phyloP scores from a whole-genome alignment of 2,329 filamentous ascomycete species.

The Fusarium miscanthi region DNA sequence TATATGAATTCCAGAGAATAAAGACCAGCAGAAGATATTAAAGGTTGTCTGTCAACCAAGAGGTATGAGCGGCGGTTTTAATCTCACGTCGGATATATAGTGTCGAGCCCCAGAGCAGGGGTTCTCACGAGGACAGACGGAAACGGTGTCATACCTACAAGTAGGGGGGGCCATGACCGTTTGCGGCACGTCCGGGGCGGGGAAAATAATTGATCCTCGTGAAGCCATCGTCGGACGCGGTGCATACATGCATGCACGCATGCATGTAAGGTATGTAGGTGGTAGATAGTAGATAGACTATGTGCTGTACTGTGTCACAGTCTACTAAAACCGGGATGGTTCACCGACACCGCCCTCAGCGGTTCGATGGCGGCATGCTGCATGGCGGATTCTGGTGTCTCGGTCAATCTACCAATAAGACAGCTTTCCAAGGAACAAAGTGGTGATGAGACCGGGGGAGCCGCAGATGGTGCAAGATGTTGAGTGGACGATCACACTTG shows the following conservation, averaged over 20 bases:
- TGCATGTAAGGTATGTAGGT: conserved; percentile 1
- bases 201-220: conserved; percentile 45
- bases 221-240: conserved; percentile 45
- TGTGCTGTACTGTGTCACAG: conserved; percentile 43
- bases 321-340: conserved; percentile 42
- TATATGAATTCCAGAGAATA: conserved; percentile 10
- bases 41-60: conserved; percentile 27
- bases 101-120: conserved; percentile 38
- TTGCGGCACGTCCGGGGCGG: conserved; percentile 44
- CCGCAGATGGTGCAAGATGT: conserved; percentile 46
- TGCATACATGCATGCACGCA: conserved; percentile 10
- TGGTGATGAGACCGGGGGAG: conserved; percentile 47
- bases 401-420: conserved; percentile 43
- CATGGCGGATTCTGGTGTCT: conserved; percentile 40
- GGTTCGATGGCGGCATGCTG: conserved; percentile 45
- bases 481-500: conserved; percentile 44
- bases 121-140: conserved; percentile 44
- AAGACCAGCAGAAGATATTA: conserved; percentile 26
- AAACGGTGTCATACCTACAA: conserved; percentile 46
- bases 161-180: conserved; percentile 42
- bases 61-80: conserved; percentile 40
- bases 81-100: conserved; percentile 40
- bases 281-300: conserved; percentile 2
- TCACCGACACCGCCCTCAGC: conserved; percentile 47
- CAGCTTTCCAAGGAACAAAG: conserved; percentile 40